Conservation (phyloP, 805 yeast genomes). For the Saccharomyces jurei region DNA sequence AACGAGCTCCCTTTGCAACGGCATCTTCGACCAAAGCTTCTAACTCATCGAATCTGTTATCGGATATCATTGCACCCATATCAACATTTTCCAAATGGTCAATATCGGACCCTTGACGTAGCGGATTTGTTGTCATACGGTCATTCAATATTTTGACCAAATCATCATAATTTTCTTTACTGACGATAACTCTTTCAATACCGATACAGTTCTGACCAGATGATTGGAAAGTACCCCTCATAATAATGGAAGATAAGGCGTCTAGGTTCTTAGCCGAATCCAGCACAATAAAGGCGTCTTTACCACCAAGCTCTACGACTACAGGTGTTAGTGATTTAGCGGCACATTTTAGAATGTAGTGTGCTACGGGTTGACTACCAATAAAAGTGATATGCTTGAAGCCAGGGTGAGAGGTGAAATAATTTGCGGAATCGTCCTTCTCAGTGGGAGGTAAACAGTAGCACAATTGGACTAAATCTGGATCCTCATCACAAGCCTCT, state of each 20-base stretch:
- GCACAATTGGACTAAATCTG: slow-evolving; percentile 76
- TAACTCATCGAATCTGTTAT: slow-evolving; percentile 58
- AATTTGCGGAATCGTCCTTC: slow-evolving; percentile 48
- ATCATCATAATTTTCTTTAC: slow-evolving; percentile 57
- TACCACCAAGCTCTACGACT: slow-evolving; percentile 94
- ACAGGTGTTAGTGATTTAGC: slow-evolving; percentile 85
- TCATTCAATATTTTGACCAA: slow-evolving; percentile 49
- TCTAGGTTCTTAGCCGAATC: slow-evolving; percentile 62
- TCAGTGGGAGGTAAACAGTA: slow-evolving; percentile 70
- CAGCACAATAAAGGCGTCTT: slow-evolving; percentile 81
- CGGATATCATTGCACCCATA: slow-evolving; percentile 92
- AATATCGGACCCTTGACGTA: slow-evolving; percentile 83
- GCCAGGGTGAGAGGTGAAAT: slow-evolving; percentile 75
- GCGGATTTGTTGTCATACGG: slow-evolving; percentile 41
- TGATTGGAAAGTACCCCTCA: slow-evolving; percentile 95
- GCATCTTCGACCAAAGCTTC: slow-evolving; percentile 68
- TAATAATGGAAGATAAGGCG: slow-evolving; percentile 63
- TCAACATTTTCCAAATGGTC: slow-evolving; percentile 88
- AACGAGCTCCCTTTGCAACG: slow-evolving; percentile 68
- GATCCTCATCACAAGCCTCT: slow-evolving; percentile 65
- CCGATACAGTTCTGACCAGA: slow-evolving; percentile 99
- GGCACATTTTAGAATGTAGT: slow-evolving; percentile 75
- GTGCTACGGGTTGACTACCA: slow-evolving; percentile 93
- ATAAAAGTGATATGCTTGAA: slow-evolving; percentile 87
- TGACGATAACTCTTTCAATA: slow-evolving; percentile 84